Conservation (phyloP, 768 basidiomycete genomes). For the Gautieria morchelliformis region DNA sequence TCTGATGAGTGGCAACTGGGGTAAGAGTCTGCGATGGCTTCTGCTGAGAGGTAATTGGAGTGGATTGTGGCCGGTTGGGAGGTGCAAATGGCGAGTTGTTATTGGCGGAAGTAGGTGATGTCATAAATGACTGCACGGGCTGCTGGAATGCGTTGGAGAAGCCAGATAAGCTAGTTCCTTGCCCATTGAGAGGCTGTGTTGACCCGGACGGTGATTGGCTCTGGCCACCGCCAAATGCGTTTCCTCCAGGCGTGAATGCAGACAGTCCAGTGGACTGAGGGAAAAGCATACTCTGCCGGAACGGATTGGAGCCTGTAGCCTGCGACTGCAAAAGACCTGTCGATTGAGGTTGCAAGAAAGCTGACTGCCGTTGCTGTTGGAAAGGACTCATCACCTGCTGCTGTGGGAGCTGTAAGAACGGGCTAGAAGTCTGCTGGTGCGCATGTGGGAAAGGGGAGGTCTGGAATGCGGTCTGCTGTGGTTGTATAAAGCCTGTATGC, state of each 20-base stretch:
- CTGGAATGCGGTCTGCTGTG: slow-evolving; percentile 31
- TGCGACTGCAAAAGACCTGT: slow-evolving; percentile 43
- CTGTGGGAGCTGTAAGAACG: slow-evolving; percentile 32
- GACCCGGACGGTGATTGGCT: slow-evolving; percentile 5
- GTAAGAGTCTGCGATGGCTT: slow-evolving; percentile 15
- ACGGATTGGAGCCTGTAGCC: slow-evolving; percentile 55
- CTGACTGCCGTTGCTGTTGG: slow-evolving; percentile 25
- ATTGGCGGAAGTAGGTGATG: neutral
- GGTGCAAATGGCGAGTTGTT: neutral
- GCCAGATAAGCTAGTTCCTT: neutral
- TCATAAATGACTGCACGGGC: neutral
- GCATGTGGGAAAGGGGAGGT: slow-evolving; percentile 25
- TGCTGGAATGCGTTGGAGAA: neutral
- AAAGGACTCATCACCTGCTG: slow-evolving; percentile 22
- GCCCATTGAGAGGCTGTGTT: slow-evolving; percentile 8
- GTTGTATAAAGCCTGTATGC: slow-evolving; percentile 43
- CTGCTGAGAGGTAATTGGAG: slow-evolving; percentile 5
- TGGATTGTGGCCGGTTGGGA: slow-evolving; percentile 9
- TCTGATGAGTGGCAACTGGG: slow-evolving; percentile 71
- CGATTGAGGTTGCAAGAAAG: slow-evolving; percentile 46
- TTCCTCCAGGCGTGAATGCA: slow-evolving; percentile 26
- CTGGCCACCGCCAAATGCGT: neutral
- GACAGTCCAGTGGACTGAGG: slow-evolving; percentile 55
- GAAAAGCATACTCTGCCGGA: slow-evolving; percentile 68
- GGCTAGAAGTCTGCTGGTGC: slow-evolving; percentile 28